These are phyloP conservation scores for Nepenthes mirabilis DNA, from an alignment of 148 eudicot genomes.

Conservation along the genomic window DNA sequence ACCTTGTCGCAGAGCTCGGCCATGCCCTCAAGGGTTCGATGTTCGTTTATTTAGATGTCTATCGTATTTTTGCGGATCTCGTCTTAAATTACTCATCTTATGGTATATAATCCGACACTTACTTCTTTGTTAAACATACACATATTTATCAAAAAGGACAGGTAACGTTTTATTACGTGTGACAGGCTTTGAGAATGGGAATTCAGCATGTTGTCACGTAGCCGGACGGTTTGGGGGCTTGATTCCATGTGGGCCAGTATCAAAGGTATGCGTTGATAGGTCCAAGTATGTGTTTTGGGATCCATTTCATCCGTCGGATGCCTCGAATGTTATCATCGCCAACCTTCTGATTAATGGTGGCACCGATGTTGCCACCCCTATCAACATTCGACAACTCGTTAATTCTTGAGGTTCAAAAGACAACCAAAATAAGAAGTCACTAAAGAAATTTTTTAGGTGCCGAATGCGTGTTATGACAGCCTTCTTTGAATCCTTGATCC, in stretches of 20 bases:
- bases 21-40: constrained; percentile 33
- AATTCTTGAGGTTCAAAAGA: constrained; percentile 5
- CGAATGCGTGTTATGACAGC: too few species aligned
- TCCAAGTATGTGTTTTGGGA: constrained; percentile 86
- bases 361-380: constrained; percentile 30
- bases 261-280: constrained; percentile 46
- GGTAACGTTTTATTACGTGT: neutral
- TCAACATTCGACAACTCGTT: constrained; percentile 41
- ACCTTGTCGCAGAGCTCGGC: constrained; percentile 31
- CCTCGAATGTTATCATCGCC: constrained; percentile 53
- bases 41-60: constrained; percentile 57
- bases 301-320: constrained; percentile 80
- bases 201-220: constrained; percentile 49
- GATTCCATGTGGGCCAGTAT: constrained; percentile 64
- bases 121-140: neutral
- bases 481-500: too few species aligned
- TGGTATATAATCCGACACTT: constrained; percentile 24
- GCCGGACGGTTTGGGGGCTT: constrained; percentile 68
- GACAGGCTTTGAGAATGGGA: constrained; percentile 55
- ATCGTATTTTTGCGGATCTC: constrained; percentile 37
- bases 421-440: too few species aligned
- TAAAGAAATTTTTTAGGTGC: too few species aligned
- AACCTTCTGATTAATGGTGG: constrained; percentile 52
- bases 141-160: neutral
- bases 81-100: constrained; percentile 37